A percentile compares a stretch with the other conserved stretches of the same genome.
Conservation (phyloP, 2,329 filamentous ascomycete species). For the Raffaelea deltoideospora region DNA sequence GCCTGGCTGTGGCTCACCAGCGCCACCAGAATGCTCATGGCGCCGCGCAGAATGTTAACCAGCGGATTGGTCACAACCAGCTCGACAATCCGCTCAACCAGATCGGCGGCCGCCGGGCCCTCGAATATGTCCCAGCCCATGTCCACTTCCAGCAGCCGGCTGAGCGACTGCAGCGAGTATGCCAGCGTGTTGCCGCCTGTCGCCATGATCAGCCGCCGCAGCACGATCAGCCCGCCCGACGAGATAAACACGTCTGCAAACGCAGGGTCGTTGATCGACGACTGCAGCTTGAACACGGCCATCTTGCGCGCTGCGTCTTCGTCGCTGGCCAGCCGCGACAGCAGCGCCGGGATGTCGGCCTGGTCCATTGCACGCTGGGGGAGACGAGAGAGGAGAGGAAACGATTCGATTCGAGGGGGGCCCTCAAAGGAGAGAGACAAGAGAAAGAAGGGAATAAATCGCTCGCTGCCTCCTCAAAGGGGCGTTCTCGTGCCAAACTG, state of each 20-base stretch:
- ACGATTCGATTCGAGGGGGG: too few relatives aligned
- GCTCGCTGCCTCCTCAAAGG: too few relatives aligned
- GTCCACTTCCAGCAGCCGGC: conserved; percentile 79
- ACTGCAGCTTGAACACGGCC: conserved; percentile 96
- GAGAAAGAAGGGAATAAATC: too few relatives aligned
- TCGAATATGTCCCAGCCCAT: conserved; percentile 93
- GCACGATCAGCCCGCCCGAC: conserved; percentile 66
- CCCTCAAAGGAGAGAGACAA: too few relatives aligned
- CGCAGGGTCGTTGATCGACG: conserved; percentile 84
- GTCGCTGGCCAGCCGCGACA: conserved; percentile 49
- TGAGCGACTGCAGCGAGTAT: conserved; percentile 83
- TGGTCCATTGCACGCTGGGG: conserved; percentile 48
- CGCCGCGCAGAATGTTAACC: conserved; percentile 91
- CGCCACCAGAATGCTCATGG: conserved; percentile 91
- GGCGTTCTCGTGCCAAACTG: too few relatives aligned
- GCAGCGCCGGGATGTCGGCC: conserved; percentile 49
- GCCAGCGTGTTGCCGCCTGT: conserved; percentile 88
- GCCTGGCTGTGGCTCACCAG: conserved; percentile 76
- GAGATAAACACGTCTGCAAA: conserved; percentile 95
- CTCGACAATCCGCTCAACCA: conserved; percentile 69
- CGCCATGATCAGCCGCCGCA: conserved; percentile 70
- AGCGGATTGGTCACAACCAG: conserved; percentile 88
- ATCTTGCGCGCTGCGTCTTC: conserved; percentile 93
- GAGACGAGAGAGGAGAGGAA: too few relatives aligned
- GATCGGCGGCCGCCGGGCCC: conserved; percentile 42